Conservation (phyloP, 192 early-diverging fungal species). For the Entomortierella chlamydospora region DNA sequence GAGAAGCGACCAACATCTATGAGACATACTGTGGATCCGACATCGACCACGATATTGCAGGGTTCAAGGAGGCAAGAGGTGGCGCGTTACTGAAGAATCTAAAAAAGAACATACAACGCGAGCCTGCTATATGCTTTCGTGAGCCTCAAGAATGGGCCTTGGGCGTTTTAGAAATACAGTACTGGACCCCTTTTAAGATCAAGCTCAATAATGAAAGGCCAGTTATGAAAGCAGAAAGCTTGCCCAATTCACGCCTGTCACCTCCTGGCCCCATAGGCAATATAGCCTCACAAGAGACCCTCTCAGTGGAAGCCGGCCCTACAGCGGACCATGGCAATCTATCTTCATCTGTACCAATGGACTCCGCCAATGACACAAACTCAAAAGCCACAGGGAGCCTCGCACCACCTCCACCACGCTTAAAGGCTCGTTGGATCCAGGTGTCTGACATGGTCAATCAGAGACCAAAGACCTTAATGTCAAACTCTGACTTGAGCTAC, state of each 20-base stretch:
- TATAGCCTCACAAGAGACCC: neutral
- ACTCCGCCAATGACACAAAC: too few relatives aligned
- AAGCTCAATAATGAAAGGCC: constrained; percentile 11
- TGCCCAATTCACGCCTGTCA: neutral
- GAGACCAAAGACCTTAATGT: constrained; percentile 46
- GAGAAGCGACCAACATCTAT: constrained; percentile 31
- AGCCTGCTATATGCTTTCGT: constrained; percentile 25
- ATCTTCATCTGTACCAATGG: neutral
- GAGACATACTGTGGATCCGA: constrained; percentile 37
- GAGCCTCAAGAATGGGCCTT: constrained; percentile 45
- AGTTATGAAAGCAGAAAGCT: neutral
- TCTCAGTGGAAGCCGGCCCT: neutral
- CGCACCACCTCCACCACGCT: neutral
- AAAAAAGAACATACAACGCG: constrained; percentile 24
- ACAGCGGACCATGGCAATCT: too few relatives aligned
- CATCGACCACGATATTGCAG: constrained; percentile 20
- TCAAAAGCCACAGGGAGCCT: too few relatives aligned
- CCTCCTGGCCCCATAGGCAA: neutral
- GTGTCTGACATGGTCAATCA: constrained; percentile 43
- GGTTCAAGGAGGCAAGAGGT: constrained; percentile 30
- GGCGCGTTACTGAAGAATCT: constrained; percentile 27
- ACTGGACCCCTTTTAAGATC: constrained; percentile 45
- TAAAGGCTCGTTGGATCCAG: constrained; percentile 7
- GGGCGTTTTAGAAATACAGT: constrained; percentile 25
- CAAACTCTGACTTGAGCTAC: constrained; percentile 34